Percentiles rank a stretch among this genome's conserved stretches.
These are phyloP conservation scores for Kwoniella botswanensis DNA, from an alignment of 768 basidiomycete species.

Conservation along the genomic window DNA sequence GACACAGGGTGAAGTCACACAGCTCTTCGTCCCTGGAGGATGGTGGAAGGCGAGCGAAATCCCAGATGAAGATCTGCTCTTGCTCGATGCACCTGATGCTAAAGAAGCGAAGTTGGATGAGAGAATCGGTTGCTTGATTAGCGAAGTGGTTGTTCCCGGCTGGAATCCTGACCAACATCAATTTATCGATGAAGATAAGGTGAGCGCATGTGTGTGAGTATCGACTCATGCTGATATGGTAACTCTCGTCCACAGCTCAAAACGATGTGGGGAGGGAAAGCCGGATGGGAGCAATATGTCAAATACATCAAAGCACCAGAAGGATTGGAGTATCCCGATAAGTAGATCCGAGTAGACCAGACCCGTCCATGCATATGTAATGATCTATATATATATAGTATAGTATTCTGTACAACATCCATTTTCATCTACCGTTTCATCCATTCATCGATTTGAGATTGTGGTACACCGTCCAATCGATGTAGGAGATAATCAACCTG, in stretches of 20 bases:
- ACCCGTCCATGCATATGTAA: not conserved
- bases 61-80: slow-evolving; percentile 51
- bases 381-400: not conserved
- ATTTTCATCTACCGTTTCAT: slow-evolving; percentile 25
- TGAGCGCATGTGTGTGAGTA: slow-evolving; percentile 14
- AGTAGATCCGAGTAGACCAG: slow-evolving; percentile 3
- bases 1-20: slow-evolving; percentile 61
- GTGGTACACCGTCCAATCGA: slow-evolving; percentile 80
- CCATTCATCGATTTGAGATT: slow-evolving; percentile 77
- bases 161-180: slow-evolving; percentile 51
- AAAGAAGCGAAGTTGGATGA: slow-evolving; percentile 41
- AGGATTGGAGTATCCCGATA: slow-evolving; percentile 34
- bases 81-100: slow-evolving; percentile 23
- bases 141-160: slow-evolving; percentile 67
- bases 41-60: slow-evolving; percentile 59
- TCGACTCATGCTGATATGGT: not conserved
- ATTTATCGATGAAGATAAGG: slow-evolving; percentile 48
- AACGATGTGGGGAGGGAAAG: slow-evolving; percentile 29
- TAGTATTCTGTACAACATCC: not conserved
- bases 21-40: slow-evolving; percentile 61
- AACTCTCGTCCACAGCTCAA: slow-evolving; percentile 24
- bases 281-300: slow-evolving; percentile 36
- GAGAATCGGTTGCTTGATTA: slow-evolving; percentile 64
- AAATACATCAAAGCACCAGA: slow-evolving; percentile 33
- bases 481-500: slow-evolving; percentile 95